phyloP scores from a whole-genome alignment of 805 yeast genomes.

The Wickerhamomyces sydowiorum region DNA sequence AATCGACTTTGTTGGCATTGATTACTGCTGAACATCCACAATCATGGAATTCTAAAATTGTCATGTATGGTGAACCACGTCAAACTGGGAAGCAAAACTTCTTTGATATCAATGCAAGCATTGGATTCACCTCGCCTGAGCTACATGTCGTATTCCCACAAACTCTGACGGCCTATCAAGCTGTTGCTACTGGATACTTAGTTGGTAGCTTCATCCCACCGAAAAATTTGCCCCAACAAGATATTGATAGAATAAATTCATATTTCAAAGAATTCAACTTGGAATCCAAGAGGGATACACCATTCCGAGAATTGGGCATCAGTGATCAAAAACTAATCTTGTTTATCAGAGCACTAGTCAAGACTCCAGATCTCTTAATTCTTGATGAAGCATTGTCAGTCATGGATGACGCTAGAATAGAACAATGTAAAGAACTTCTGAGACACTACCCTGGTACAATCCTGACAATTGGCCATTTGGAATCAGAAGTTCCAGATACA shows the following conservation, averaged over 20 bases:
- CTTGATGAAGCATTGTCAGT: constrained; percentile 93
- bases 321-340: constrained; percentile 76
- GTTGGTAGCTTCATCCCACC: constrained; percentile 62
- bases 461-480: constrained; percentile 75
- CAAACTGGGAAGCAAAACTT: constrained; percentile 71
- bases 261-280: constrained; percentile 45
- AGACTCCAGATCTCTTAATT: constrained; percentile 71
- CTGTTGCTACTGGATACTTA: constrained; percentile 68
- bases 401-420: constrained; percentile 63
- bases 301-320: constrained; percentile 51
- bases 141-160: constrained; percentile 81
- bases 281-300: constrained; percentile 27
- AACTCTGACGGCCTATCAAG: constrained; percentile 42
- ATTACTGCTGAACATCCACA: constrained; percentile 96
- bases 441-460: constrained; percentile 63
- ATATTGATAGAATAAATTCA: constrained; percentile 33
- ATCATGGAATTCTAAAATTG: constrained; percentile 75
- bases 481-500: constrained; percentile 70
- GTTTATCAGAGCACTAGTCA: constrained; percentile 71
- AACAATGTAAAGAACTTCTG: constrained; percentile 46
- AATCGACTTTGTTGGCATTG: constrained; percentile 78
- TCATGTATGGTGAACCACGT: constrained; percentile 60
- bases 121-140: constrained; percentile 91
- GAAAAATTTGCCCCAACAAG: constrained; percentile 29
- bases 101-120: constrained; percentile 69